Evolutionary conservation across 2,329 filamentous ascomycete genomes (phyloP), one percentile per base, ranked within the genome.

Genomic region (Microsporum ferrugineum): DNA sequence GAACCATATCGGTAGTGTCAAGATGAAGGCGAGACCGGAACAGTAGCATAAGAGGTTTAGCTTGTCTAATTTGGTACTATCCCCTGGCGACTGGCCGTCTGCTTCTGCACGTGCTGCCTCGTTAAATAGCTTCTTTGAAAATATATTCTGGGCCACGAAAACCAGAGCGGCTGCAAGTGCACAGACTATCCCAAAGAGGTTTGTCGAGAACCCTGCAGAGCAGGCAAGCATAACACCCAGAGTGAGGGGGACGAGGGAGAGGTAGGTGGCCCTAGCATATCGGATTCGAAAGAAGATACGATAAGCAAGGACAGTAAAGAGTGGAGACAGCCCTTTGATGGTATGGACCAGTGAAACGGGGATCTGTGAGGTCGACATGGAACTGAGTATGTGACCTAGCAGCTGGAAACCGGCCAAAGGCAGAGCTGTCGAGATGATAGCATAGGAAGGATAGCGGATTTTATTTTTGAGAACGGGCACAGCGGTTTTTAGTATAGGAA

Each of bases 101-200:
- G 86, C 84, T 74, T 96, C 92, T 1, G 89, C 88, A 62, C 86
- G 86, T 5, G 90, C 87, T 5, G 89, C 90, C 71, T 96, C 91
- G 73, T 96, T 99, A 79, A 99, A 99, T 7, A 99, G 84, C 66
- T 90, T 89, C 76, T 99, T 99, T 23, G 92, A 97, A 66, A 96
- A 95, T 61, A 99, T 99, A 71, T 99, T 99, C 71, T 99, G 94
- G 0, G 91, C 94, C 39, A 99, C 94, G 71, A 99, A 99, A 65
- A 97, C 88, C 61, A 97, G 79, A 5, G 94, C 90, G n/a, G 90
- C 91, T 38, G 89, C 78, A 41, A 99, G 86, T 2, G 94, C 91
- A 69, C 91, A 92, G 8, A 92, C 69, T 17, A 99, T 88, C n/a
- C 94, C 94, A 58, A 94, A 82, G 64, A 96, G 82, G 70, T 99